Base-by-base conservation (phyloP, 768 basidiomycete species). In the Lentinus tigrinus region DNA sequence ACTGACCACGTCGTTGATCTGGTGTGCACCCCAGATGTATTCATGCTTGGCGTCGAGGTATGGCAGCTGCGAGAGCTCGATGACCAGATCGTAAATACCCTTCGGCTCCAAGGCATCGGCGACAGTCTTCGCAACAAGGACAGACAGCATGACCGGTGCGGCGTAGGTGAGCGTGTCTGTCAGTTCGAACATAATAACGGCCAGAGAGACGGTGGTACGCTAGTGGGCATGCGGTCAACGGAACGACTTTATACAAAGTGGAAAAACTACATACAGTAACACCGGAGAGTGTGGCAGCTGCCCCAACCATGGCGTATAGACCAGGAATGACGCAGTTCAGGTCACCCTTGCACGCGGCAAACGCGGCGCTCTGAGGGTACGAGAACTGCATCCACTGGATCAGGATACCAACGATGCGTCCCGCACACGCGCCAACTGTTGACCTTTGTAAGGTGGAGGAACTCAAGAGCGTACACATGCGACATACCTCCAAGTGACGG, bases 61-160 rank as follows among this genome's bases (percentile, higher is more conserved):
- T 0, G 97, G 97, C 11, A 98, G 81, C 70, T 95, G 87, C 42
- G 85, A 84, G 26, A 98, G 80, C 31, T 85, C 85, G 54, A 98
- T 98, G 56, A 93, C 93, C 37, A 98, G 83, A 71, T 99, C 97
- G 69, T 98, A 99, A 54, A 99, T 98, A 9, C 95, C 95, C 68
- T 95, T 93, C 2, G 91, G 91, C 70, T 95, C 91, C 55, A 97
- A 71, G 1, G 86, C 85, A 69, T 95, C 93, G 8, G 93, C 93
- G 0, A 93, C 84, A 0, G 91, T 93, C 76, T 95, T 96, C 23
- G 92, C 92, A 17, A 95, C 89, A 21, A 98, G 81, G 16, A 99
- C 84, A 16, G 85, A 78, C 42, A 95, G 73, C 93, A 95, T 95
- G 57, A 95, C 85, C 16, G 93, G 93, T 7, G 93, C 89, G 13